These are phyloP conservation scores for Thermochaetoides dissita DNA, from an alignment of 2,329 filamentous ascomycete genomes.

Conservation along the genomic window DNA sequence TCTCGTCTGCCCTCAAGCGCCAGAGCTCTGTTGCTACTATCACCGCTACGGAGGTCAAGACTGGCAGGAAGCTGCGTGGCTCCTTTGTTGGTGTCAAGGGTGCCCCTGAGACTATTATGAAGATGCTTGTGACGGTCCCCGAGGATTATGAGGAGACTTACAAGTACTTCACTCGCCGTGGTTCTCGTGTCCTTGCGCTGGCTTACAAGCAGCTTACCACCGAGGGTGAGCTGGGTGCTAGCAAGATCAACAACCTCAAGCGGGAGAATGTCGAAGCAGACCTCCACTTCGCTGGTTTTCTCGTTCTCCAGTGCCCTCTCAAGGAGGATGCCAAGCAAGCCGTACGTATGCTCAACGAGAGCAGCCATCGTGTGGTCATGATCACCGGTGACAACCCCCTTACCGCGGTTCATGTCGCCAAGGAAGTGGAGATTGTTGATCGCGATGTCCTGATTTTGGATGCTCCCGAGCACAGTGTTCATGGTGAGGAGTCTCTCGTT, in stretches of 20 bases:
- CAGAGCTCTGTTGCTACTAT: conserved; percentile 89
- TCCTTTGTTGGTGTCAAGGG: conserved; percentile 96
- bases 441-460: conserved; percentile 90
- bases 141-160: conserved; percentile 91
- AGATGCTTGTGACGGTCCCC: conserved; percentile 74
- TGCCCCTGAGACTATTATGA: conserved; percentile 90
- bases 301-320: conserved; percentile 86
- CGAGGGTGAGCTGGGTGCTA: conserved; percentile 67
- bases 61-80: conserved; percentile 61
- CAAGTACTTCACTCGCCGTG: conserved; percentile 95
- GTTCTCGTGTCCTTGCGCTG: conserved; percentile 82
- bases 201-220: conserved; percentile 83
- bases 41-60: conserved; percentile 54
- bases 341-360: conserved; percentile 95
- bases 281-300: conserved; percentile 81
- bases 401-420: conserved; percentile 88
- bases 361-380: conserved; percentile 96
- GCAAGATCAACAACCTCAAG: conserved; percentile 83
- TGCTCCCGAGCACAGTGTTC: conserved; percentile 76
- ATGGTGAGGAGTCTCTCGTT: conserved; percentile 65
- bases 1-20: conserved; percentile 89
- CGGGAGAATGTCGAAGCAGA: conserved; percentile 80
- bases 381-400: conserved; percentile 97
- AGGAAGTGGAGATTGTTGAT: conserved; percentile 93
- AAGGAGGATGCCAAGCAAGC: conserved; percentile 93